Evolutionary conservation across 768 basidiomycete species (phyloP).

Genomic region (Tremella mesenterica): DNA sequence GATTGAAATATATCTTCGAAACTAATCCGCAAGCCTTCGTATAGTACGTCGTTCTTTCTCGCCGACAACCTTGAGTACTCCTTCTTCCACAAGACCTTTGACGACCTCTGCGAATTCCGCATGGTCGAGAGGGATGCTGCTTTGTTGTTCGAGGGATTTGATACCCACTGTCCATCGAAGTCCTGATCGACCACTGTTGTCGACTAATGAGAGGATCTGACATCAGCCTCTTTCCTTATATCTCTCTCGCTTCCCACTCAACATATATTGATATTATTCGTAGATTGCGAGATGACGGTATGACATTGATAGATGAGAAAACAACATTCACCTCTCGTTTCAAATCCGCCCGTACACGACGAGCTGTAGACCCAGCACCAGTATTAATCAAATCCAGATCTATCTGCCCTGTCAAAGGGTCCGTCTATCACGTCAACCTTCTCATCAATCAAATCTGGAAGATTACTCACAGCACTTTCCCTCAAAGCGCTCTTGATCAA

Average conservation of each 20-base stretch:
- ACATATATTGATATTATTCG: too few species aligned
- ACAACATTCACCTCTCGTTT: constrained; percentile 68
- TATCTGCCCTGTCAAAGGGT: constrained; percentile 91
- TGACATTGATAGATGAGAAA: too few species aligned
- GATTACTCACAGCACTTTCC: constrained; percentile 50
- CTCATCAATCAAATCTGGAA: not conserved
- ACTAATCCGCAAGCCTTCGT: constrained; percentile 39
- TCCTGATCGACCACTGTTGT: constrained; percentile 48
- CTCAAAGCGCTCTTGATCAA: constrained; percentile 94
- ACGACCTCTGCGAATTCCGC: constrained; percentile 60
- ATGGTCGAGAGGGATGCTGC: constrained; percentile 66
- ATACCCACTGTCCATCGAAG: constrained; percentile 77
- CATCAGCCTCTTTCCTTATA: too few species aligned
- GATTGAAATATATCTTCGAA: too few species aligned
- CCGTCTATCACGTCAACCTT: constrained; percentile 51
- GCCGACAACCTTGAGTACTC: constrained; percentile 72
- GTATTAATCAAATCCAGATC: constrained; percentile 93
- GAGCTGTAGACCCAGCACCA: constrained; percentile 77
- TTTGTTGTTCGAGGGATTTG: constrained; percentile 70
- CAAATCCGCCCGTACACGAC: constrained; percentile 81
- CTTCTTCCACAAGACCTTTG: constrained; percentile 62
- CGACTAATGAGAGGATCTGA: constrained; percentile 34
- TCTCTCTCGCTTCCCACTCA: too few species aligned
- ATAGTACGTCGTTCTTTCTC: constrained; percentile 79
- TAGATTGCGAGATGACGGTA: too few species aligned